Base-by-base conservation (phyloP, 148 eudicot species). In the Amaranthus hypochondriacus region DNA sequence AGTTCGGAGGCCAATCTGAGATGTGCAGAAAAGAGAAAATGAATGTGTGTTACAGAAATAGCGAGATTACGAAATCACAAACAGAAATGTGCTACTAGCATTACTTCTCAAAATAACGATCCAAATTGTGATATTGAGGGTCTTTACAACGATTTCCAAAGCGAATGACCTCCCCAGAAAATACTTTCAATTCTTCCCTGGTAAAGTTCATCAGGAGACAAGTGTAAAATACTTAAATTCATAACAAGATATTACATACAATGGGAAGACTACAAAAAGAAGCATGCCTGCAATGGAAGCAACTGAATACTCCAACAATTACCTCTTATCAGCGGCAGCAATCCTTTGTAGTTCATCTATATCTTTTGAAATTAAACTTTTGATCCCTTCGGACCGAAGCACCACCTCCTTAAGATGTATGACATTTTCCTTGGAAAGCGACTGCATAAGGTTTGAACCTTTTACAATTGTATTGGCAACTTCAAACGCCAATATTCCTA, bases 251-350 rank as follows among this genome's bases (percentile, higher is more conserved):
- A 73, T 64, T 14, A 60, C 28, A 9, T n/a, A 52, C 61, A 69
- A 64, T 60, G 64, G 56, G 7, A 58, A 70, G 13, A 44, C 54
- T 18, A 7, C 49, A 21, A 46, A 64, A 51, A 14, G 4, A 70
- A 62, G 44, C 42, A 57, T 52, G 76, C 54, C 13, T n/a, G 60
- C 47, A 9, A 6, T 42, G 66, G 65, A 64, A 48, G 48, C 62
- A 73, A 66, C 62, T 39, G 56, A 18, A 9, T 28, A 48, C 47
- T 66, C 47, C n/a, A 50, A 66, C 55, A 66, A 80, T 67, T 56
- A 92, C 98, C 98, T 92, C 86, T 93, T 94, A 84, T 94, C 98
- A 81, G 88, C 83, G 59, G 98, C 98, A 80, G 98, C 97, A 82
- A 88, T 88, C 82, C 88, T 86, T 58, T 87, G 88, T 53, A 92